phyloP scores from a whole-genome alignment of 148 eudicot genomes.

The Heliosperma pusillum region DNA sequence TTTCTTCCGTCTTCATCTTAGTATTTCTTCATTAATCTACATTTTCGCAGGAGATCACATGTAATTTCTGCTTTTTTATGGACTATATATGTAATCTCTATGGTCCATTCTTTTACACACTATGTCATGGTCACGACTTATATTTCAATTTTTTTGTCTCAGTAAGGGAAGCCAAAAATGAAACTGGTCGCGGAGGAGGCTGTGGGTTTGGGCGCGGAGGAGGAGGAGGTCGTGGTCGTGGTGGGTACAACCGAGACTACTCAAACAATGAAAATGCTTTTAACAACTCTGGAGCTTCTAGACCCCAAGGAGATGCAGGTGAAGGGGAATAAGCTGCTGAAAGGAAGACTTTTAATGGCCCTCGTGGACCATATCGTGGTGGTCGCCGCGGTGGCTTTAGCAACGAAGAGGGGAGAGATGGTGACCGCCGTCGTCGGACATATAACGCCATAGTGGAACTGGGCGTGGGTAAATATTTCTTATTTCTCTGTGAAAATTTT shows the following conservation, averaged over 20 bases:
- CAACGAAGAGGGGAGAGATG: conserved; percentile 63
- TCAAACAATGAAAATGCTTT: conserved; percentile 46
- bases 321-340: conserved; percentile 47
- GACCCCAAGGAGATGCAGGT: conserved; percentile 51
- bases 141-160: conserved; percentile 12
- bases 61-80: not conserved
- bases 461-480: conserved; percentile 55
- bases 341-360: conserved; percentile 60
- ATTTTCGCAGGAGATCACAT: not conserved
- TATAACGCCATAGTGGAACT: conserved; percentile 73
- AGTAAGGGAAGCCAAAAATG: conserved; percentile 71
- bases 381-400: conserved; percentile 63
- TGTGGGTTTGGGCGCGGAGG: conserved; percentile 58
- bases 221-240: conserved; percentile 55
- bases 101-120: not conserved
- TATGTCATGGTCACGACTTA: not conserved
- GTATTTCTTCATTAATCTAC: no score
- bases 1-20: no score
- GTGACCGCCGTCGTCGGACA: conserved; percentile 53
- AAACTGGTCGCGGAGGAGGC: conserved; percentile 55
- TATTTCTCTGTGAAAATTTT: not conserved
- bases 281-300: conserved; percentile 34
- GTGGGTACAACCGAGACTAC: conserved; percentile 56
- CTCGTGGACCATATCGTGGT: conserved; percentile 64
- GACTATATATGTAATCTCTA: not conserved